Evolutionary conservation across 768 basidiomycete genomes (phyloP), one percentile per base, ranked within the genome.

Genomic region (Pleurotus cornucopiae): DNA sequence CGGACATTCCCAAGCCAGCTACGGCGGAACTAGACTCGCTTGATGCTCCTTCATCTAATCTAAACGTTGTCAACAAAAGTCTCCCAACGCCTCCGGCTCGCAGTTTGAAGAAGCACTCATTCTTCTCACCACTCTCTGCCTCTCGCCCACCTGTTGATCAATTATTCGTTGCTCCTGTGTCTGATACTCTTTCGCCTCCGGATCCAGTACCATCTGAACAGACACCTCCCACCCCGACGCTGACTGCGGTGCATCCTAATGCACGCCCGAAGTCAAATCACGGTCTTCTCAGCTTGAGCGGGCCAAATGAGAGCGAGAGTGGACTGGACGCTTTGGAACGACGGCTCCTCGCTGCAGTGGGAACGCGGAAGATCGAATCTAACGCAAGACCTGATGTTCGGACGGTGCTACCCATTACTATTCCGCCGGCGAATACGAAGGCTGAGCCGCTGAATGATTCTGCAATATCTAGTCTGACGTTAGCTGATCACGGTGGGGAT

Each of bases 311-410:
- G 61, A 41, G 61, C 2, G 82, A 81, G 61, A 83, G 75, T 49
- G 89, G 89, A 6, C 70, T 92, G 2, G 89, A 92, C 60, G 89
- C 84, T 2, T 70, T 92, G 6, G 89, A 92, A 64, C 74, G 81
- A 47, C 74, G 83, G 51, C 71, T 92, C 3, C 68, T 87, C 0
- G 83, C 81, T 0, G 83, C 91, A 62, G 89, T 91, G 5, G 89
- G 89, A 23, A 91, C 89, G 16, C 76, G 84, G 49, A 80, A 80
- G 63, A 56, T 72, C 4, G 74, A 73, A 23, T 60, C 63, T 7
- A 65, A 60, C 30, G 67, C 71, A 38, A 60, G 64, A 52, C 67
- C 71, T 5, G 71, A 73, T 58, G 71, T 70, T 20, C 61, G 73
- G 55, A 65, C 63, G 49, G 65, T 76, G 5, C 55, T 66, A 25